Base-by-base conservation (phyloP, 768 basidiomycete species). In the Glaciozyma antarctica region DNA sequence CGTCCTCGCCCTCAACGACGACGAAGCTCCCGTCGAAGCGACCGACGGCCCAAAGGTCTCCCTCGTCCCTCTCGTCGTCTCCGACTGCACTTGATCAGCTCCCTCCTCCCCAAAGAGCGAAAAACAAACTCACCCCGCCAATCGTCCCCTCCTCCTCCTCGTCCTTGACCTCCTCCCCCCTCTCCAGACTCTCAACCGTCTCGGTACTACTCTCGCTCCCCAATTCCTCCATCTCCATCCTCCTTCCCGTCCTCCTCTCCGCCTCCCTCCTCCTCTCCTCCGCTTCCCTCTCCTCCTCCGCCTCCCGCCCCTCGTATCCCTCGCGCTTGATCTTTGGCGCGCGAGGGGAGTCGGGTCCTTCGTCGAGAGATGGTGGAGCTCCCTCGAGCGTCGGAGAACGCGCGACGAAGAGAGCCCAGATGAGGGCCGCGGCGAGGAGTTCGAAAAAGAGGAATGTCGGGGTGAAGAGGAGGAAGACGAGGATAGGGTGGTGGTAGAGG, bases 401-500 rank as follows among this genome's bases (percentile, higher is more conserved):
- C 13, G 56, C 60, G 41, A 47, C 53, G 21, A 47, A 44, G 52
- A 44, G 9, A 6, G 17, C 60, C 64, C 64, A 66, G 41, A 61
- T 30, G 17, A 49, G 16, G 24, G 52, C 53, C 1, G 60, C 49
- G 24, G 60, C 45, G 21, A 38, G 8, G 22, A 66, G 52, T 10
- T 60, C 53, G 34, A 66, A 47, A 45, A 56, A 19, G 60, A 66
- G 61, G 64, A 66, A 66, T n/a, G 54, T 30, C 15, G 49, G 43
- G n/a, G 51, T 55, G 53, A 66, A 66, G 26, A 61, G 17, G 26
- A 61, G 38, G 60, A 66, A 66, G 13, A 52, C 53, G 26, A 66
- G 52, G 48, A 66, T 61, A 12, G 60, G 64, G 59, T 66, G 60
- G 44, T 54, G 51, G 43, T 56, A 57, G 58, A 66, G 55, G 60